A percentile compares a stretch with the other conserved stretches of the same genome.
Conservation (phyloP, 2,329 filamentous ascomycete species). For the Colletotrichum sp. region DNA sequence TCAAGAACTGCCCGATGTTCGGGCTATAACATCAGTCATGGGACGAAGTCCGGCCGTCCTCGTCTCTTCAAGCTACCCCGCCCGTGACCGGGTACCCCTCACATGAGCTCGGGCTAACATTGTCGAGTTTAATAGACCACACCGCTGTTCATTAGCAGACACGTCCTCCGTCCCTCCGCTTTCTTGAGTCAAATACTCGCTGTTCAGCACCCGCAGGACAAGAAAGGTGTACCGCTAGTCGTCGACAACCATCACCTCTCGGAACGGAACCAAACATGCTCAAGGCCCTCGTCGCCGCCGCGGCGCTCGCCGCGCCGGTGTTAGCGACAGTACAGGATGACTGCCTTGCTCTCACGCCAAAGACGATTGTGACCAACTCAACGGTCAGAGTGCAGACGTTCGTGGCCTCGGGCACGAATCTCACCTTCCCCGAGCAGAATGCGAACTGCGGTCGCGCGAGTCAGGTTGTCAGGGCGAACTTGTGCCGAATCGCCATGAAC, state of each 20-base stretch:
- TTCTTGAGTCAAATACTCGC: not conserved
- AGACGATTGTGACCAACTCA: constrained; percentile 25
- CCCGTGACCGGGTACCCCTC: not conserved
- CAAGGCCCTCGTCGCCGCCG: not conserved
- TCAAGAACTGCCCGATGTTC: not conserved
- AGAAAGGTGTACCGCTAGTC: not conserved
- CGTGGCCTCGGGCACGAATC: constrained; percentile 31
- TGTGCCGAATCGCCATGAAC: constrained; percentile 31
- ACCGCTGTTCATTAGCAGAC: not conserved
- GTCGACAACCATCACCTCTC: not conserved
- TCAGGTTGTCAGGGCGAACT: constrained; percentile 20
- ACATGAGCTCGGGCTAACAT: not conserved
- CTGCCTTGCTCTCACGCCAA: constrained; percentile 4
- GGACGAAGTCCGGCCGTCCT: not conserved
- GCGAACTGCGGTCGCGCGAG: constrained; percentile 32
- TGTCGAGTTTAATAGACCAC: not conserved
- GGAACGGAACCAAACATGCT: not conserved
- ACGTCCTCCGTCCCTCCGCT: not conserved
- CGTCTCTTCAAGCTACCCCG: not conserved
- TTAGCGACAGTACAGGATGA: not conserved
- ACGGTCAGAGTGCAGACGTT: constrained; percentile 22
- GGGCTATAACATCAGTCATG: not conserved
- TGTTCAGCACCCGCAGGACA: not conserved
- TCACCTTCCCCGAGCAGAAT: constrained; percentile 34
- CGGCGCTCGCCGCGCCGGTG: not conserved